Percentiles rank a stretch among this genome's conserved stretches.
Conservation (phyloP, 495 filamentous ascomycete species). For the Trichoderma reesei region DNA sequence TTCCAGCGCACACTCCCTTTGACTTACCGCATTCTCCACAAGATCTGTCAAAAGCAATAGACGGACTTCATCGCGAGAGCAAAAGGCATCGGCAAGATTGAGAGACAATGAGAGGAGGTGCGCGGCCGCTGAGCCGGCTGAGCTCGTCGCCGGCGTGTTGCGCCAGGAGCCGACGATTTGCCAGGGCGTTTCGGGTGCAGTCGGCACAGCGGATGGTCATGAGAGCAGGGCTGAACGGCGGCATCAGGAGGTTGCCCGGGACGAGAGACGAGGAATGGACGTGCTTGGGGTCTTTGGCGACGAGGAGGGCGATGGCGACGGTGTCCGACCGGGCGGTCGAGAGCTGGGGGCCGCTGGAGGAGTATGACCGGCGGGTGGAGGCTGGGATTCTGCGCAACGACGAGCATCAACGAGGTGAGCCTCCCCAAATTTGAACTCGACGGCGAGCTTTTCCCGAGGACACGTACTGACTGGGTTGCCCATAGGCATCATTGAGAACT, state of each 20-base stretch:
- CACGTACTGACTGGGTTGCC: neutral
- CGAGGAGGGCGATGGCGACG: slow-evolving; percentile 11
- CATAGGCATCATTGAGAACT: slow-evolving; percentile 70
- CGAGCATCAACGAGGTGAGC: slow-evolving; percentile 75
- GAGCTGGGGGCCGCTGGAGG: slow-evolving; percentile 59
- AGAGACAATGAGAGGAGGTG: neutral
- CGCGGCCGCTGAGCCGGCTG: neutral
- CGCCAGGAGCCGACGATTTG: neutral
- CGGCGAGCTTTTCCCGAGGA: too few relatives aligned
- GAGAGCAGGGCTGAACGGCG: neutral
- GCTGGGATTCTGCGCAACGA: slow-evolving; percentile 69
- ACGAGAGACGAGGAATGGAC: neutral
- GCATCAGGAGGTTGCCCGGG: neutral
- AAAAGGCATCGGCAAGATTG: neutral
- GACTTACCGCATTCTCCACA: too few relatives aligned
- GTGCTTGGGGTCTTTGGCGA: slow-evolving; percentile 11
- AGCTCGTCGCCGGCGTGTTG: slow-evolving; percentile 12
- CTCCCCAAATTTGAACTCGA: too few relatives aligned
- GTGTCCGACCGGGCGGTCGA: neutral
- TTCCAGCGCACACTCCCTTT: too few relatives aligned
- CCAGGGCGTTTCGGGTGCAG: neutral
- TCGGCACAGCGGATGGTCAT: neutral
- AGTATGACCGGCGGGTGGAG: slow-evolving; percentile 75
- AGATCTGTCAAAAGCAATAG: too few relatives aligned
- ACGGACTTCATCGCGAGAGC: too few relatives aligned